Percentiles rank a stretch among this genome's conserved stretches.
These are phyloP conservation scores for Tolypocladium ophioglossoides DNA, from an alignment of 2,329 filamentous ascomycete species.

Conservation along the genomic window DNA sequence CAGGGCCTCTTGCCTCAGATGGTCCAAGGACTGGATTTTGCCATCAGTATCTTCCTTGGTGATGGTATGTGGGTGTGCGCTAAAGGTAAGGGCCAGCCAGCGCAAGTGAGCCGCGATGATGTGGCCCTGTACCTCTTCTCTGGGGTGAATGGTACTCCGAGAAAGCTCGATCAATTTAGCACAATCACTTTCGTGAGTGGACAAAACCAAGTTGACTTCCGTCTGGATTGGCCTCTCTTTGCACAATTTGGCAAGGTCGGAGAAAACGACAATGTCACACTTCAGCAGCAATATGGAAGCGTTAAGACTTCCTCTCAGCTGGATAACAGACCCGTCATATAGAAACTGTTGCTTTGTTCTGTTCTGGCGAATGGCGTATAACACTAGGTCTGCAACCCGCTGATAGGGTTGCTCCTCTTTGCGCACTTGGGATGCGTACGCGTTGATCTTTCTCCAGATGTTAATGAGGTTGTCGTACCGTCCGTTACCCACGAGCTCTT, in stretches of 20 bases:
- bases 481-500: not conserved
- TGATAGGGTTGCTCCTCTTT: conserved; percentile 39
- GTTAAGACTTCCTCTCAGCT: conserved; percentile 27
- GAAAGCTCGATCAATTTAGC: conserved; percentile 28
- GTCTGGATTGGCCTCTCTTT: not conserved
- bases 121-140: conserved; percentile 38
- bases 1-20: conserved; percentile 1
- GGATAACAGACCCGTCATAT: conserved; percentile 24
- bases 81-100: conserved; percentile 18
- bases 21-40: not conserved
- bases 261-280: conserved; percentile 36
- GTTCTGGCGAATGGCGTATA: conserved; percentile 22
- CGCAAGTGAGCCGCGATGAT: conserved; percentile 39
- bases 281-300: conserved; percentile 33
- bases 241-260: conserved; percentile 21
- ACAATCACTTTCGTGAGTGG: conserved; percentile 26
- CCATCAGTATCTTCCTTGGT: no score
- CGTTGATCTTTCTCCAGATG: conserved; percentile 5
- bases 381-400: conserved; percentile 32
- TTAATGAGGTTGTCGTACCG: conserved; percentile 4
- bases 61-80: not conserved
- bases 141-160: conserved; percentile 18
- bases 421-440: conserved; percentile 16
- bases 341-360: conserved; percentile 15
- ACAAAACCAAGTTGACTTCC: conserved; percentile 14